These are phyloP conservation scores for Nannochloropsis gaditana DNA, from an alignment of 108 stramenopile genomes.

Conservation along the genomic window DNA sequence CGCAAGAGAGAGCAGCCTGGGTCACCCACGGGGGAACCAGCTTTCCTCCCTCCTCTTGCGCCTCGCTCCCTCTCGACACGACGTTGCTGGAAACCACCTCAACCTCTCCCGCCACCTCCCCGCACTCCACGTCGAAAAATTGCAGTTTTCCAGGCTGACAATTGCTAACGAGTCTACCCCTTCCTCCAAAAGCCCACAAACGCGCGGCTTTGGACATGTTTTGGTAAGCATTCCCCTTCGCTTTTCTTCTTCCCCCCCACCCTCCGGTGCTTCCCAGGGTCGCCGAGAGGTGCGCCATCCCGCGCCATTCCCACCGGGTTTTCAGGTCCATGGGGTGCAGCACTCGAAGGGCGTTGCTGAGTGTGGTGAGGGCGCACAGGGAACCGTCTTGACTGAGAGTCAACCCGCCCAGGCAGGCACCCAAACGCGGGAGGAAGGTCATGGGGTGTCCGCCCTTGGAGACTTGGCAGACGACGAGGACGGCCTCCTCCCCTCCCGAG, in stretches of 20 bases:
- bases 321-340: not conserved
- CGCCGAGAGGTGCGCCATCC: not conserved
- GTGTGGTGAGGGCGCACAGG: not conserved
- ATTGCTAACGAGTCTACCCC: not conserved
- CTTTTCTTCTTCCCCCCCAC: too few relatives aligned
- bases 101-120: not conserved
- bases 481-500: not conserved
- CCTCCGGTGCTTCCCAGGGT: not conserved
- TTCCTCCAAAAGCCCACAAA: not conserved
- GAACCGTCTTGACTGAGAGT: not conserved
- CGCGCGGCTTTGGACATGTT: not conserved
- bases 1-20: not conserved
- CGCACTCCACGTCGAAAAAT: not conserved
- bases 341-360: not conserved
- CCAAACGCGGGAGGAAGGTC: not conserved
- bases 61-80: conserved; percentile 17
- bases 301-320: not conserved
- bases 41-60: conserved; percentile 15
- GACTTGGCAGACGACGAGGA: not conserved
- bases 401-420: not conserved
- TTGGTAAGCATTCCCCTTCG: too few relatives aligned
- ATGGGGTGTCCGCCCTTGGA: conserved; percentile 13
- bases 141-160: not conserved
- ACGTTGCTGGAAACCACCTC: not conserved
- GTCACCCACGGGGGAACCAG: conserved; percentile 8